Percentiles rank a stretch among this genome's conserved stretches.
phyloP scores from a whole-genome alignment of 768 basidiomycete species.

The Nidularia sp. region DNA sequence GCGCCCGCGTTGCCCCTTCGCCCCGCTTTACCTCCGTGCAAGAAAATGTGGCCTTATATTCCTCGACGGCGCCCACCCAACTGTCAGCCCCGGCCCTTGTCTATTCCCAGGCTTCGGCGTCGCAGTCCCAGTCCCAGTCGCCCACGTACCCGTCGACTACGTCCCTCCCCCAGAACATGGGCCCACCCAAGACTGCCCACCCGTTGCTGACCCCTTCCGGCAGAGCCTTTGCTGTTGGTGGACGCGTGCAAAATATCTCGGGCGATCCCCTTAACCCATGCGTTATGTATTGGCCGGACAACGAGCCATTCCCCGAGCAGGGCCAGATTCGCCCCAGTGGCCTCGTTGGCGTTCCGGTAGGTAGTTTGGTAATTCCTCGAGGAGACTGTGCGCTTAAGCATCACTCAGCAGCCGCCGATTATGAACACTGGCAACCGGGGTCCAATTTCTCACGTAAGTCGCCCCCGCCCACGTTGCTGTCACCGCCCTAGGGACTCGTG shows the following conservation, averaged over 20 bases:
- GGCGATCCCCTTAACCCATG: constrained; percentile 68
- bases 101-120: not conserved
- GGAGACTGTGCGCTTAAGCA: not conserved
- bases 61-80: constrained; percentile 14
- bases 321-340: constrained; percentile 69
- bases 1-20: constrained; percentile 12
- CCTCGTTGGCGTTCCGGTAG: constrained; percentile 51
- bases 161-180: constrained; percentile 7
- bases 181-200: constrained; percentile 44
- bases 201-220: constrained; percentile 83
- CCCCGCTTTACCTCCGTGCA: constrained; percentile 12
- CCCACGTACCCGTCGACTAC: constrained; percentile 11
- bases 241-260: constrained; percentile 78
- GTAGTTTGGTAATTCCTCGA: constrained; percentile 6
- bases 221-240: constrained; percentile 69
- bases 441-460: constrained; percentile 77
- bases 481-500: not conserved
- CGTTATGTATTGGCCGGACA: constrained; percentile 90
- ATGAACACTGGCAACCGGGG: constrained; percentile 87
- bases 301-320: constrained; percentile 77
- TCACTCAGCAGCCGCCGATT: constrained; percentile 71
- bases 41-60: constrained; percentile 16
- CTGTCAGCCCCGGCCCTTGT: constrained; percentile 10
- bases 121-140: constrained; percentile 8
- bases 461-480: constrained; percentile 4